Conservation (phyloP, 257 asterid species). For the Solanum corneliomulleri region DNA sequence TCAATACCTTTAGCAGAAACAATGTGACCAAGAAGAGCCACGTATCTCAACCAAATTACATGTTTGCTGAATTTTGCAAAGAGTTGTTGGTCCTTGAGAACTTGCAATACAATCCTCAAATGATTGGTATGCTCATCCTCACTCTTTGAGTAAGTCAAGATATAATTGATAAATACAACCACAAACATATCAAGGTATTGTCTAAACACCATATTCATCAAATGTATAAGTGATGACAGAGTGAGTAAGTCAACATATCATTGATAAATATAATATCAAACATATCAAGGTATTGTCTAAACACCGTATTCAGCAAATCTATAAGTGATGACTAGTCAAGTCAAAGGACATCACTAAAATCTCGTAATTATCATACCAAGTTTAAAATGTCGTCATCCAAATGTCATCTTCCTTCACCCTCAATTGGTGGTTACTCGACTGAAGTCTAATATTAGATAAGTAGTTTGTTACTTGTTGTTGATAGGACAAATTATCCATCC, state of each 20-base stretch:
- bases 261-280: too few species aligned
- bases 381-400: neutral
- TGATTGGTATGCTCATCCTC: neutral
- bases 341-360: neutral
- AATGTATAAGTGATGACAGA: neutral
- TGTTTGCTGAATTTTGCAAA: neutral
- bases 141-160: neutral
- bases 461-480: neutral
- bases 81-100: neutral
- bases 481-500: neutral
- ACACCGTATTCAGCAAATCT: neutral
- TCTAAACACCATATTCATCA: neutral
- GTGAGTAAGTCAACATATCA: neutral
- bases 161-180: neutral
- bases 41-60: neutral
- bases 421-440: neutral
- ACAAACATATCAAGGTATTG: neutral
- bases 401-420: neutral
- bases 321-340: neutral
- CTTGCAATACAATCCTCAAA: neutral
- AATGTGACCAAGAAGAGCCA: neutral
- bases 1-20: neutral
- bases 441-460: neutral
- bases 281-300: neutral
- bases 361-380: neutral